phyloP scores from a whole-genome alignment of 2,329 filamentous ascomycete genomes.

The Paraconiothyrium sp. region DNA sequence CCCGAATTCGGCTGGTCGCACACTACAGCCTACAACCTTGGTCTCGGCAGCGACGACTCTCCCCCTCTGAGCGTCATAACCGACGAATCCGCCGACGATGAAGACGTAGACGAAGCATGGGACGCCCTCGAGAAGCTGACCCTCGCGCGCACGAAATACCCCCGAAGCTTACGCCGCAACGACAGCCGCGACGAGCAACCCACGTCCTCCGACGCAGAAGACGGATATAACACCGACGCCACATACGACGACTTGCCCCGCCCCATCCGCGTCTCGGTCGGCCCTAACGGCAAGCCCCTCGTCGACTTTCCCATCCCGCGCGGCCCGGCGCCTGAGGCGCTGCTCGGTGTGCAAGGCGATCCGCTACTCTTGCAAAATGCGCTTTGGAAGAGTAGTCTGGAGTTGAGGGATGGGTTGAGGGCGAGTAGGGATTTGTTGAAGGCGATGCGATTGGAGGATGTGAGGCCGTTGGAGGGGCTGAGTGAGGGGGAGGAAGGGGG shows the following conservation, averaged over 20 bases:
- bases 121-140: slow-evolving; percentile 39
- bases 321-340: slow-evolving; percentile 39
- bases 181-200: slow-evolving; percentile 33
- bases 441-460: slow-evolving; percentile 40
- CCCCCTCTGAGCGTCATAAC: slow-evolving; percentile 44
- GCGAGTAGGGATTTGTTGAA: slow-evolving; percentile 43
- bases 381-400: slow-evolving; percentile 42
- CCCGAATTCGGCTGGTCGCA: slow-evolving; percentile 44
- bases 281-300: slow-evolving; percentile 43
- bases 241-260: slow-evolving; percentile 31
- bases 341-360: slow-evolving; percentile 35
- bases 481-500: slow-evolving; percentile 23
- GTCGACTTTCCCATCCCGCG: slow-evolving; percentile 46
- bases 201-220: slow-evolving; percentile 34
- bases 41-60: slow-evolving; percentile 39
- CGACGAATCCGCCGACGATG: slow-evolving; percentile 44
- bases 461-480: slow-evolving; percentile 15
- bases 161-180: slow-evolving; percentile 25
- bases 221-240: slow-evolving; percentile 34
- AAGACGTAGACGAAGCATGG: slow-evolving; percentile 49
- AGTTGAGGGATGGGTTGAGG: slow-evolving; percentile 42
- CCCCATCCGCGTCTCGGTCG: slow-evolving; percentile 36
- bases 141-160: slow-evolving; percentile 25
- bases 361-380: slow-evolving; percentile 32
- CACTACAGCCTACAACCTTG: slow-evolving; percentile 41